Percentiles rank a stretch among this genome's conserved stretches.
These are phyloP conservation scores for Epichloe festucae DNA, from an alignment of 2,329 filamentous ascomycete species.

Conservation along the genomic window DNA sequence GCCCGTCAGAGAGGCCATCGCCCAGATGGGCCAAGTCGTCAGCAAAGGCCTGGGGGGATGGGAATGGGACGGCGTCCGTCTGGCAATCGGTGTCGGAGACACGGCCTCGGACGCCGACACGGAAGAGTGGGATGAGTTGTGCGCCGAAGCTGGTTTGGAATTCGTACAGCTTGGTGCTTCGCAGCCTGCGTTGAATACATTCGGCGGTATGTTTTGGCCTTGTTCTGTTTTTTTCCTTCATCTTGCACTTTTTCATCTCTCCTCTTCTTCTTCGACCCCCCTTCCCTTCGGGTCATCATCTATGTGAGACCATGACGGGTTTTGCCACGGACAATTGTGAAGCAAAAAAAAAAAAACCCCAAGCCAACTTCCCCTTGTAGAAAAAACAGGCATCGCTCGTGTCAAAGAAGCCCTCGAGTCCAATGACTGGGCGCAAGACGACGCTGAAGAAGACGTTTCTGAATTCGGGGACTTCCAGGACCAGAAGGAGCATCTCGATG, in stretches of 20 bases:
- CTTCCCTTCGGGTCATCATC: background rate
- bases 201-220: conserved; percentile 34
- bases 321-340: too few relatives aligned
- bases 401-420: conserved; percentile 49
- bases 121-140: conserved; percentile 50
- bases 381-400: conserved; percentile 44
- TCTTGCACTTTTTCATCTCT: too few relatives aligned
- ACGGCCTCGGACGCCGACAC: conserved; percentile 34
- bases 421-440: conserved; percentile 46
- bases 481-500: conserved; percentile 24
- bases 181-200: conserved; percentile 37
- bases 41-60: conserved; percentile 42
- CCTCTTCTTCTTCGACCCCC: background rate
- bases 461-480: conserved; percentile 22
- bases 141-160: conserved; percentile 45
- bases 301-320: background rate
- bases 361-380: conserved; percentile 18
- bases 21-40: conserved; percentile 40
- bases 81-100: conserved; percentile 44
- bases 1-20: conserved; percentile 27
- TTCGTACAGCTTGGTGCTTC: conserved; percentile 41
- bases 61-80: conserved; percentile 50
- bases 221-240: background rate
- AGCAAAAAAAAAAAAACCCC: too few relatives aligned
- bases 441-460: conserved; percentile 10